Conservation (phyloP, 116 monocot genomes). For the Iris pallida region DNA sequence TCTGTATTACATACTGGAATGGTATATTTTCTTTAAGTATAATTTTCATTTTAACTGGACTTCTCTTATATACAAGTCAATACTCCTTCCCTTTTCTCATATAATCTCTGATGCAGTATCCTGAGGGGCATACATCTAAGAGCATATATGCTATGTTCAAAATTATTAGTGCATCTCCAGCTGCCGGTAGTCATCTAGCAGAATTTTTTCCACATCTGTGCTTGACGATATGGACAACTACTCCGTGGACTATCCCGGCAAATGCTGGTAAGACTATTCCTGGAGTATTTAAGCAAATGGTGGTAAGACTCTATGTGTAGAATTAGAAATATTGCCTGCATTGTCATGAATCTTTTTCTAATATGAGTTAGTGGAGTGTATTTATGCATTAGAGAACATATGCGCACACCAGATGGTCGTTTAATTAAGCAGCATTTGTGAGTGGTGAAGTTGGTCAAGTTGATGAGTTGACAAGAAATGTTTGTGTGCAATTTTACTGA, state of each 20-base stretch:
- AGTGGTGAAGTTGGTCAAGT: no score
- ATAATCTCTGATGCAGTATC: slow-evolving; percentile 64
- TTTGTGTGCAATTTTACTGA: no score
- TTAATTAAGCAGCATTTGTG: background rate
- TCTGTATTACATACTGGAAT: no score
- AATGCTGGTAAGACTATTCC: slow-evolving; percentile 71
- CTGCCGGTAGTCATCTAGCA: slow-evolving; percentile 35
- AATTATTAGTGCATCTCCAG: slow-evolving; percentile 41
- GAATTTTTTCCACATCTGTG: slow-evolving; percentile 75
- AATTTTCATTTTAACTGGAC: background rate
- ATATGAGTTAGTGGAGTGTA: no score
- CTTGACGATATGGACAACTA: slow-evolving; percentile 97
- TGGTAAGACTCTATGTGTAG: no score
- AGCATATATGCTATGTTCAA: slow-evolving; percentile 89
- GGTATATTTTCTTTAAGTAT: background rate
- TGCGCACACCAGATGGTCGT: background rate
- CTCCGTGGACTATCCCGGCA: slow-evolving; percentile 99
- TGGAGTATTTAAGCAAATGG: no score
- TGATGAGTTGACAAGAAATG: no score
- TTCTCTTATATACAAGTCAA: background rate
- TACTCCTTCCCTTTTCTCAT: background rate
- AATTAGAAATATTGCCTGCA: no score
- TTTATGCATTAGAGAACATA: no score
- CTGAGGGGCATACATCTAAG: slow-evolving; percentile 81
- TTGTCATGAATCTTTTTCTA: background rate